A percentile compares a stretch with the other conserved stretches of the same genome.
These are phyloP conservation scores for Clavispora asparagi DNA, from an alignment of 805 yeast species.

Conservation along the genomic window DNA sequence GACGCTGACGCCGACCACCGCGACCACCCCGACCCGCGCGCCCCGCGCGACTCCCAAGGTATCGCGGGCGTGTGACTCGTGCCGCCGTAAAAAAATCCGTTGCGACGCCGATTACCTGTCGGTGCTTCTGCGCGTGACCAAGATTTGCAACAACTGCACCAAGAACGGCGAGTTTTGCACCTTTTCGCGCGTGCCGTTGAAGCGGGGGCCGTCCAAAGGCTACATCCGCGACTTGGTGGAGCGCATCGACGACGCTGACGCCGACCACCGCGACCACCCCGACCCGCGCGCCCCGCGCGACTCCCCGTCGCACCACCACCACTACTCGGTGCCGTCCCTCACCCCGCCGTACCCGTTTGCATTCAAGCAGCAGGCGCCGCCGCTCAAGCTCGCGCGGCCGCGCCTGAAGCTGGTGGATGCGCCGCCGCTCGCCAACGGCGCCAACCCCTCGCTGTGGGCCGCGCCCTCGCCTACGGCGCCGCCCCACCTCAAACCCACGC, in stretches of 20 bases:
- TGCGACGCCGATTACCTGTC: slow-evolving; percentile 58
- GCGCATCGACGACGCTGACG: slow-evolving; percentile 20
- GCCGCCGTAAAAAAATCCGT: slow-evolving; percentile 66
- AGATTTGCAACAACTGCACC: slow-evolving; percentile 57
- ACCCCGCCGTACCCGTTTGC: background rate
- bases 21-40: too few relatives aligned
- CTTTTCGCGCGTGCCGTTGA: slow-evolving; percentile 66
- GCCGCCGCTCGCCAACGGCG: background rate
- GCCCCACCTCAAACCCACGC: slow-evolving; percentile 5
- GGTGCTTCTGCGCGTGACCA: slow-evolving; percentile 42
- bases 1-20: too few relatives aligned
- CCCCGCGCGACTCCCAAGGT: too few relatives aligned
- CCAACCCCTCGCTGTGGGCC: background rate
- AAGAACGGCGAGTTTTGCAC: slow-evolving; percentile 59
- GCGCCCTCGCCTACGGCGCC: background rate
- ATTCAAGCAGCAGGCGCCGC: background rate
- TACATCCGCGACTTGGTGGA: slow-evolving; percentile 44
- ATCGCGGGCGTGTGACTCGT: slow-evolving; percentile 77
- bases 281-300: background rate
- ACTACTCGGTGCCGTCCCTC: background rate
- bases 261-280: background rate
- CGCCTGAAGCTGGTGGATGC: slow-evolving; percentile 13
- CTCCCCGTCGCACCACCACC: background rate
- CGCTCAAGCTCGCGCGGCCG: slow-evolving; percentile 5
- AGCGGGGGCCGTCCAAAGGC: slow-evolving; percentile 78